Percentiles rank a stretch among this genome's conserved stretches.
Evolutionary conservation across 169 alveolate species (phyloP).

Genomic region (Plasmodium coatneyi): DNA sequence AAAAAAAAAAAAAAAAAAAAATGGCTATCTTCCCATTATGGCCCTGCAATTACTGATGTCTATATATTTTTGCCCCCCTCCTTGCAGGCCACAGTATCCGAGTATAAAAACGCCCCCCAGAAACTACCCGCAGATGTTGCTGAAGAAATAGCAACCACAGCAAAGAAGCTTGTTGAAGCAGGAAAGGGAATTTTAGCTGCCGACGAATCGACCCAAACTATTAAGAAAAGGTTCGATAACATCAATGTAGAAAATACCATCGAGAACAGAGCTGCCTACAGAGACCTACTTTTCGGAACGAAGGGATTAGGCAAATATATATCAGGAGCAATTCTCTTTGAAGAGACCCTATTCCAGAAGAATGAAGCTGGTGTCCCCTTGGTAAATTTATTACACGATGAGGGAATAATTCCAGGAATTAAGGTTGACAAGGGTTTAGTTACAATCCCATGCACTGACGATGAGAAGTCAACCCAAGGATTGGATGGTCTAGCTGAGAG

Average conservation of each 20-base stretch:
- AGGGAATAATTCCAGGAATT: constrained; percentile 98
- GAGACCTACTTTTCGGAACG: constrained; percentile 96
- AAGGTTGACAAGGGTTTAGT: constrained; percentile 97
- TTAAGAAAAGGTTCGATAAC: constrained; percentile 95
- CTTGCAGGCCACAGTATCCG: constrained; percentile 17
- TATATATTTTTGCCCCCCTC: neutral
- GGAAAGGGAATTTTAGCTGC: constrained; percentile 99
- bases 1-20: neutral
- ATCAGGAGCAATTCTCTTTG: constrained; percentile 98
- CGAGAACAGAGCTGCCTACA: constrained; percentile 96
- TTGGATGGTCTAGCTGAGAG: constrained; percentile 97
- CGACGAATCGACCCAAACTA: constrained; percentile 99
- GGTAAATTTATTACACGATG: constrained; percentile 89
- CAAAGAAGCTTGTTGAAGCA: constrained; percentile 59
- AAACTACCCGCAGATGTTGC: constrained; percentile 72
- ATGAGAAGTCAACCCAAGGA: constrained; percentile 93
- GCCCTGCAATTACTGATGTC: neutral
- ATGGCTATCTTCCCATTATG: neutral
- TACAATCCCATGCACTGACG: constrained; percentile 92
- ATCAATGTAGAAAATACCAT: constrained; percentile 96
- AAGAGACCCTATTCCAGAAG: constrained; percentile 97
- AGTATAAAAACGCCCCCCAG: constrained; percentile 54
- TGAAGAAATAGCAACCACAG: constrained; percentile 68
- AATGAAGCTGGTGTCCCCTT: constrained; percentile 91
- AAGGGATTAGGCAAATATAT: constrained; percentile 94